Base-by-base conservation (phyloP, 129 eudicot species). In the Flaveria trinervia region DNA sequence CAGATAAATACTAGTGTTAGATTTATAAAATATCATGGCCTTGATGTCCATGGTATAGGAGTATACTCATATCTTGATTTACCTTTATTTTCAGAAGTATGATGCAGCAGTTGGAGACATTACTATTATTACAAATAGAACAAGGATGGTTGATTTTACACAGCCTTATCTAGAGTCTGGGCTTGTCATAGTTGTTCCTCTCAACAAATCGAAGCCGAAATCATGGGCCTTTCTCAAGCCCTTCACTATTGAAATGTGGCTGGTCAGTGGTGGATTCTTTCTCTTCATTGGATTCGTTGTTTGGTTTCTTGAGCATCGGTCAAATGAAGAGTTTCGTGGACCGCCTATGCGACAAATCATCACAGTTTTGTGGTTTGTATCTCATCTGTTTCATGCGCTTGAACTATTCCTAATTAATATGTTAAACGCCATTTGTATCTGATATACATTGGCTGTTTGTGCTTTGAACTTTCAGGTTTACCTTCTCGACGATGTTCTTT, bases 101-200 rank as follows among this genome's bases (percentile, higher is more conserved):
- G 97, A 92, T 88, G 97, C 96, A 49, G 96, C 89, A 75, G 97
- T 92, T 14, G 97, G 97, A 46, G 97, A 92, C 71, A 77, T 92
- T 18, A 86, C 92, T 3, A 92, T 89, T 55, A 82, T 84, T n/a
- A 89, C 93, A 75, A 89, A 86, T 68, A 82, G 97, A 71, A 92
- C 93, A 17, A 84, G 88, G 75, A 79, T 86, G 23, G 93, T 86
- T 79, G 97, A 89, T 78, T 92, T 92, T 23, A 92, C 97, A 3
- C 97, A 88, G 51, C 96, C 97, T 75, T 92, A 59, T 66, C 79
- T 87, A 82, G 96, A 87, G 81, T 92, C 97, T 6, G 97, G 97
- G 17, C 90, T 92, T 17, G 93, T 92, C 3, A 83, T 92, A 23
- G 81, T 92, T 73, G 88, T 85, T 51, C 83, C 96, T 3, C 85